Conservation (phyloP, 179 eudicot species). For the Silene coronaria region DNA sequence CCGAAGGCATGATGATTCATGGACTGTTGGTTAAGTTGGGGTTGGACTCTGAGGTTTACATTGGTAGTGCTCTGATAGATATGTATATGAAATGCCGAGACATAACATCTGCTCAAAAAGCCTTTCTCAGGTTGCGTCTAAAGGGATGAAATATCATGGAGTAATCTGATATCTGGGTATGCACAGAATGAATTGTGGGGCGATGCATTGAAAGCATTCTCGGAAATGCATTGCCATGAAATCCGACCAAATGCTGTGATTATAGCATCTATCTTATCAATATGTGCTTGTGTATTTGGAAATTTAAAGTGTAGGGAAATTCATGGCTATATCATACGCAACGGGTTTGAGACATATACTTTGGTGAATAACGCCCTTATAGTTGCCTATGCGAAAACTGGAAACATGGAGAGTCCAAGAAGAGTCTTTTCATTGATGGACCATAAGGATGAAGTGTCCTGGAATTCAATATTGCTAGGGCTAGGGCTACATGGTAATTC, state of each 20-base stretch:
- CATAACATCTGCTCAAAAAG: constrained; percentile 37
- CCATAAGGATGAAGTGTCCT: constrained; percentile 52
- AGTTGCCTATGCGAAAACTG: constrained; percentile 62
- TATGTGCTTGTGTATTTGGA: constrained; percentile 48
- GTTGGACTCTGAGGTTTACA: constrained; percentile 40
- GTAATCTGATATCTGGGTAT: constrained; percentile 48
- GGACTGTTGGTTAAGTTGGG: constrained; percentile 41
- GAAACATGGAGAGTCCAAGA: constrained; percentile 38
- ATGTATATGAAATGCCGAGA: constrained; percentile 65
- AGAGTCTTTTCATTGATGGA: constrained; percentile 44
- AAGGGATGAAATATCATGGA: constrained; percentile 55
- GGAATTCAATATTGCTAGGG: constrained; percentile 59
- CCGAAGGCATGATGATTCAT: constrained; percentile 53
- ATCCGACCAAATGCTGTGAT: constrained; percentile 50
- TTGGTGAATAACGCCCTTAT: constrained; percentile 57
- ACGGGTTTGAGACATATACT: constrained; percentile 37
- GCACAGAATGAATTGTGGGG: constrained; percentile 46
- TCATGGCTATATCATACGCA: constrained; percentile 45
- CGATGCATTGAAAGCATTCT: constrained; percentile 46
- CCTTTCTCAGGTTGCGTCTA: constrained; percentile 36
- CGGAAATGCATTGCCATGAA: constrained; percentile 40
- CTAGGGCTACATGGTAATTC: constrained; percentile 48
- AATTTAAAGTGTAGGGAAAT: constrained; percentile 51
- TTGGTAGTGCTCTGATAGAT: constrained; percentile 53
- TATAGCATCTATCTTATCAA: constrained; percentile 47